A percentile compares a stretch with the other conserved stretches of the same genome.
Conservation (phyloP, 176 grass and related monocot species). For the Musa schizocarpa region DNA sequence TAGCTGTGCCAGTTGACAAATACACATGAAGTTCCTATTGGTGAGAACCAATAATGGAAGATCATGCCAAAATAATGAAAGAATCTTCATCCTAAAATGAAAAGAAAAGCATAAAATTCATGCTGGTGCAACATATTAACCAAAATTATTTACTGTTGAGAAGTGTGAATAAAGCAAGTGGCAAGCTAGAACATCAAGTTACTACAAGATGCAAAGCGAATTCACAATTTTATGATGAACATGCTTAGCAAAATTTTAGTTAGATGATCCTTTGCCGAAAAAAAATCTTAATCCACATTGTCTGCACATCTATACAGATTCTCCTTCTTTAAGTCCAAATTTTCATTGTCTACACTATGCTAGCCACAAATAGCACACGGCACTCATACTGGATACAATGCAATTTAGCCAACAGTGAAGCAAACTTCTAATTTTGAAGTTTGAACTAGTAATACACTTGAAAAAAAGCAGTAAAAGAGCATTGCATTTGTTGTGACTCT, state of each 20-base stretch:
- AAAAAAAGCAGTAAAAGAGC: too few relatives aligned
- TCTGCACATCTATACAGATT: too few relatives aligned
- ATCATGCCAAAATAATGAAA: neutral
- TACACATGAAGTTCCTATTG: neutral
- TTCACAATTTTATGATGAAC: neutral
- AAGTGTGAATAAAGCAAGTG: neutral
- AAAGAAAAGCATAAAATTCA: neutral
- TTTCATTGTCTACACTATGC: too few relatives aligned
- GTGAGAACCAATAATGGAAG: neutral
- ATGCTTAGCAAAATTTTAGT: too few relatives aligned
- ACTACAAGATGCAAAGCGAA: neutral
- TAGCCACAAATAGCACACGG: too few relatives aligned
- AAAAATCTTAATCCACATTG: too few relatives aligned
- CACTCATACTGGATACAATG: too few relatives aligned
- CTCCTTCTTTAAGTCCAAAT: too few relatives aligned
- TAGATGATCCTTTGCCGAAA: too few relatives aligned
- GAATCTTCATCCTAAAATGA: neutral
- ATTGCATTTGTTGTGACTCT: neutral
- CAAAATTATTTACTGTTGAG: neutral
- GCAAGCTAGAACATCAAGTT: neutral
- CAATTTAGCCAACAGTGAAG: too few relatives aligned
- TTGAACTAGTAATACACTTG: too few relatives aligned
- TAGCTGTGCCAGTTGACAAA: neutral
- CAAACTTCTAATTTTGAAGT: too few relatives aligned
- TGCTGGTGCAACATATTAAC: neutral